phyloP scores from a whole-genome alignment of 495 filamentous ascomycete genomes.

The Talaromyces proteolyticus region DNA sequence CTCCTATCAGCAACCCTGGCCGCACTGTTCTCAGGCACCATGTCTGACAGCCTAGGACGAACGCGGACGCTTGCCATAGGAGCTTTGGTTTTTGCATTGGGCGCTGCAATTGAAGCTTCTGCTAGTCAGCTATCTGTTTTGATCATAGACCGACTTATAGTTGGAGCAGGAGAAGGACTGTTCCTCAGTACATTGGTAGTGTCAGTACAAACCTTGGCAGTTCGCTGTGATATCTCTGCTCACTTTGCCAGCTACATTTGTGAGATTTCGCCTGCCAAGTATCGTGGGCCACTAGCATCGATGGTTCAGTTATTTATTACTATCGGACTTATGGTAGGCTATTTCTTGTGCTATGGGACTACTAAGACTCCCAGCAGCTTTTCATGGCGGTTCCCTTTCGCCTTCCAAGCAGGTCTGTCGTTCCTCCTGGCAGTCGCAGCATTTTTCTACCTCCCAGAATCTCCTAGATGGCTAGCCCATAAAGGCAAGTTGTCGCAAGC shows the following conservation, averaged over 20 bases:
- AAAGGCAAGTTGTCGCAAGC: constrained; percentile 27
- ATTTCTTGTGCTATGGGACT: constrained; percentile 57
- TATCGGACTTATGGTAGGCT: constrained; percentile 46
- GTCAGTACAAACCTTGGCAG: not conserved
- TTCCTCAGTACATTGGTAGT: constrained; percentile 52
- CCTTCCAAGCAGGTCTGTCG: constrained; percentile 34
- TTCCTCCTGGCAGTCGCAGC: constrained; percentile 27
- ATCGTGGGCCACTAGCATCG: constrained; percentile 46
- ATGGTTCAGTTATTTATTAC: constrained; percentile 49
- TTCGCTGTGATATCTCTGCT: too few species aligned
- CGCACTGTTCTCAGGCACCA: constrained; percentile 54
- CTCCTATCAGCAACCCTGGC: constrained; percentile 55
- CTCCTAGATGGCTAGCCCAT: constrained; percentile 43
- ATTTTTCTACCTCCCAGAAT: constrained; percentile 30
- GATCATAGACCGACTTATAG: constrained; percentile 44
- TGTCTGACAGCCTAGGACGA: constrained; percentile 54
- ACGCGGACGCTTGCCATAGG: constrained; percentile 46
- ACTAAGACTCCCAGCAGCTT: constrained; percentile 40
- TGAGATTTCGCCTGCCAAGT: constrained; percentile 51
- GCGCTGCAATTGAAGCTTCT: constrained; percentile 42
- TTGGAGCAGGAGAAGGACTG: constrained; percentile 55
- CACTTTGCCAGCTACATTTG: constrained; percentile 45
- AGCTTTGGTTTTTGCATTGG: constrained; percentile 44
- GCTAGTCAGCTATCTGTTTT: constrained; percentile 46
- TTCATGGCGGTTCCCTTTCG: constrained; percentile 52